These are phyloP conservation scores for Termitomyces sp. DNA, from an alignment of 768 basidiomycete species.

Conservation along the genomic window DNA sequence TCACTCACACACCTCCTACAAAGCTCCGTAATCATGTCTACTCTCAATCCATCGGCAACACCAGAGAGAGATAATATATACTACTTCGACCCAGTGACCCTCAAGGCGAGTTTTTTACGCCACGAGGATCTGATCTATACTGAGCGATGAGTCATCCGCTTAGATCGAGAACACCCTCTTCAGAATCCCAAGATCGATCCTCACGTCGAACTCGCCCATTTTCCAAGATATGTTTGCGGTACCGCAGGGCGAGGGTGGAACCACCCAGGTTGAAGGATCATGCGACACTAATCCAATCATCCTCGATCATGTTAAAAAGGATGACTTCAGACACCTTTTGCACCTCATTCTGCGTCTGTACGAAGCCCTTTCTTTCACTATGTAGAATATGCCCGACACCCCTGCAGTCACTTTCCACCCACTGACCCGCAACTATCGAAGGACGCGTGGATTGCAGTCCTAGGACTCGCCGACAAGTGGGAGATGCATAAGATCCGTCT, in stretches of 20 bases:
- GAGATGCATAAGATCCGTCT: constrained; percentile 12
- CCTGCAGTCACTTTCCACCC: constrained; percentile 3
- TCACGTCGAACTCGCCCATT: constrained; percentile 7
- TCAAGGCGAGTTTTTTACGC: constrained; percentile 3
- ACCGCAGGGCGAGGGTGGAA: background rate
- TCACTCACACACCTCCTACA: background rate
- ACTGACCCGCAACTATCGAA: background rate
- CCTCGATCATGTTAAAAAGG: constrained; percentile 8
- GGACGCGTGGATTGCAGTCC: constrained; percentile 12
- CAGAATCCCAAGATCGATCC: constrained; percentile 9
- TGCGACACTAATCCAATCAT: constrained; percentile 5
- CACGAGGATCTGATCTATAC: background rate
- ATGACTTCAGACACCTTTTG: constrained; percentile 11
- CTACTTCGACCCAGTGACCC: constrained; percentile 6
- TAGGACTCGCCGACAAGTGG: constrained; percentile 11
- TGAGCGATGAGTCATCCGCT: background rate
- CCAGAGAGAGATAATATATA: constrained; percentile 8
- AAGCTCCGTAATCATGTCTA: background rate
- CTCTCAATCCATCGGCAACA: background rate
- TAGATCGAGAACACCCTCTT: constrained; percentile 16
- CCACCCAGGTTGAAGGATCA: constrained; percentile 1
- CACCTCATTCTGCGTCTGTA: constrained; percentile 13
- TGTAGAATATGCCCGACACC: background rate
- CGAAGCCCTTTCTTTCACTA: background rate
- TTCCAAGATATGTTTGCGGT: constrained; percentile 14